Evolutionary conservation across 1,284 basidiomycete species (phyloP), one percentile per base, ranked within the genome.

Genomic region (Apiotrichum sp.): DNA sequence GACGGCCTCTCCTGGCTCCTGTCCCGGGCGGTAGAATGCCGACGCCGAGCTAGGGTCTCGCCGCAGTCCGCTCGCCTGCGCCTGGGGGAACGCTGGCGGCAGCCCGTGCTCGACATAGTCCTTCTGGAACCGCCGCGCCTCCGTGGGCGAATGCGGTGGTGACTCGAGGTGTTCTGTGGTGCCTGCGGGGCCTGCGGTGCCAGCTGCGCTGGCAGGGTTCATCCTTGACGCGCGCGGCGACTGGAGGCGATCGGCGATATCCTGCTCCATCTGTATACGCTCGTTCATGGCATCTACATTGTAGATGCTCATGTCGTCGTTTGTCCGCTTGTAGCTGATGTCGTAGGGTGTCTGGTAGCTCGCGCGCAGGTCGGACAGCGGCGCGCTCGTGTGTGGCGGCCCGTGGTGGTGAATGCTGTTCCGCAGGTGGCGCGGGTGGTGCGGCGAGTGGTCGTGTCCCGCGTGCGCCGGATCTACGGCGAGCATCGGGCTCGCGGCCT

Each of bases 271-370:
- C 33, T 61, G 31, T 33, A 57, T 10, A 14, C 57, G 57, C 52
- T 62, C 60, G 34, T 9, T 49, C 44, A 57, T 35, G 6, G 31
- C 50, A 46, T 64, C 64, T 46, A 62, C 60, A 31, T 62, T 54
- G 56, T 70, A 69, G 13, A 65, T 52, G 45, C 64, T 65, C 64
- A 67, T 70, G 51, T 61, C 57, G 52, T 64, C 59, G 22, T 52
- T 47, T 1, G 39, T 34, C 13, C 47, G 50, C 48, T 63, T 55
- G 57, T 58, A 70, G 59, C 54, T 47, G 16, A 67, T 67, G 47
- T 68, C 66, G 54, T 65, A 70, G 2, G 67, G 65, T 31, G 64
- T 69, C 41, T 59, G 59, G 56, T 67, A 69, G 52, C 58, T 60
- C 13, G 53, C 51, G 50, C 58, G 46, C 38, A 48, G 34, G n/a